Evolutionary conservation across 176 grass and related monocot genomes (phyloP), one percentile per base, ranked within the genome.

Genomic region (Pharus latifolius): DNA sequence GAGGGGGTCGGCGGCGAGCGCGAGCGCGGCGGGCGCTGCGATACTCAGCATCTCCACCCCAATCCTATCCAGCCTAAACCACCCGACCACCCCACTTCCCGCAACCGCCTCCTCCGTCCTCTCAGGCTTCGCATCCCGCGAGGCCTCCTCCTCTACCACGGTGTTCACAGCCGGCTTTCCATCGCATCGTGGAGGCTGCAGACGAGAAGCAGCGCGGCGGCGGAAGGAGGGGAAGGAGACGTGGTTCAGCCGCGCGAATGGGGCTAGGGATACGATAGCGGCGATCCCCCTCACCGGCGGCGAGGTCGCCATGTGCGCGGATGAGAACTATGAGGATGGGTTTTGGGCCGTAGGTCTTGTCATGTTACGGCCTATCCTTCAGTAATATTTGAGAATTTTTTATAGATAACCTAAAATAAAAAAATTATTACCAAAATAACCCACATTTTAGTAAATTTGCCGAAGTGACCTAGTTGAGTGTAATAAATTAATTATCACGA

Each of bases 1-100:
- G 22, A 91, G 70, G 27, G 84, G 84, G 66, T 91, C 84, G 1
- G 88, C 88, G 35, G 84, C 84, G 73, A 87, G 88, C 32, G 88
- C 80, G 44, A 91, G 64, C 37, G 49, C 77, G 29, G 84, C 77
- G 12, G 88, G 88, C 54, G 49, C 40, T 15, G 84, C 88, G 51
- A 87, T 87, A 72, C 44, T 49, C 18, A 87, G 13, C 30, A 91
- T 87, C 29, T 87, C 84, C 34, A 56, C 49, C 4, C 56, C 72
- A 26, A 87, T 43, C 19, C 53, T 50, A 16, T 91, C 88, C 11
- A 79, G 14, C 59, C 11, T 65, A 35, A 90, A 13, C 62, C 81
- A 68, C 10, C 34, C 35, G 18, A 3, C 32, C 0, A 27, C 10
- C 9, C 32, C 2, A 7, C 23, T 41, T 11, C 10, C 4, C 8